These are phyloP conservation scores for Fusarium gaditjirri DNA, from an alignment of 2,329 filamentous ascomycete species.

Conservation along the genomic window DNA sequence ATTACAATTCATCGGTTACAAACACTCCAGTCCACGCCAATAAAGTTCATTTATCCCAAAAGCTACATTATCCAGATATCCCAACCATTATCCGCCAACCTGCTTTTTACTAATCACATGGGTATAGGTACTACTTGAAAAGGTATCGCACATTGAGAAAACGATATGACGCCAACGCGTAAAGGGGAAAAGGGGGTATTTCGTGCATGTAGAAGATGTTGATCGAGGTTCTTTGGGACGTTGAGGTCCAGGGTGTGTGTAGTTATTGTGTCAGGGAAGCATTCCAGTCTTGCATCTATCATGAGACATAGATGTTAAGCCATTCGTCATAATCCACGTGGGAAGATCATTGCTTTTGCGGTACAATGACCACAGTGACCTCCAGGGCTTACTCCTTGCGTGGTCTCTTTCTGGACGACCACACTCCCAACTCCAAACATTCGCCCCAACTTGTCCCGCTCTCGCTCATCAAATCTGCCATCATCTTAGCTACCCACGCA, in stretches of 20 bases:
- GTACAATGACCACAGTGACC: slow-evolving; percentile 2
- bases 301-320: slow-evolving; percentile 23
- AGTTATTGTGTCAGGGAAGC: slow-evolving; percentile 1
- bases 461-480: slow-evolving; percentile 82
- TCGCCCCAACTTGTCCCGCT: slow-evolving; percentile 84
- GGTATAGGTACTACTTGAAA: slow-evolving; percentile 74
- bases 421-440: slow-evolving; percentile 87
- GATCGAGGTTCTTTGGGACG: slow-evolving; percentile 2
- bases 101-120: slow-evolving; percentile 40
- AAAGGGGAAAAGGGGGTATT: slow-evolving; percentile 24
- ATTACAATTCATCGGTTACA: not conserved
- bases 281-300: slow-evolving; percentile 18
- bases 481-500: slow-evolving; percentile 88
- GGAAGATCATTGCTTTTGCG: slow-evolving; percentile 24
- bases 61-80: slow-evolving; percentile 19
- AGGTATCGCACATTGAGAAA: slow-evolving; percentile 86
- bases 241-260: not conserved
- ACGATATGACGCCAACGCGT: slow-evolving; percentile 70
- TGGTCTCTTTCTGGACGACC: slow-evolving; percentile 80
- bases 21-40: not conserved
- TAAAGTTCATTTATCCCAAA: slow-evolving; percentile 21
- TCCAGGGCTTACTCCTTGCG: slow-evolving; percentile 6
- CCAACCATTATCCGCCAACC: slow-evolving; percentile 10
- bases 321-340: slow-evolving; percentile 13
- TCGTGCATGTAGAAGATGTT: slow-evolving; percentile 12